Evolutionary conservation across 768 basidiomycete genomes (phyloP), one percentile per base, ranked within the genome.

Genomic region (Filobasidium wieringae): DNA sequence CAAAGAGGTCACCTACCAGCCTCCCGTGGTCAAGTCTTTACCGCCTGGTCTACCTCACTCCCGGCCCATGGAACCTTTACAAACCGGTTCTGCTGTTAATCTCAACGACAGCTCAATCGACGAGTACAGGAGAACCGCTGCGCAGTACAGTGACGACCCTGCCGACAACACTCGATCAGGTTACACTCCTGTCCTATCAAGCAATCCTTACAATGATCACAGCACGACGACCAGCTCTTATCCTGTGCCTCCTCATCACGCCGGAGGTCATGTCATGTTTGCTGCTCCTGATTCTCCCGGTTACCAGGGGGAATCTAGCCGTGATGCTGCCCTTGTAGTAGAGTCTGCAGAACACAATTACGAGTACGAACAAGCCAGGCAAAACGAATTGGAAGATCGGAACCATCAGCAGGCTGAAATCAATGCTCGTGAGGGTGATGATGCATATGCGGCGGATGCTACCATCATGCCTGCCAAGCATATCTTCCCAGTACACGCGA

Each of bases 11-110:
- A 41, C 47, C 22, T 61, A 57, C 30, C 55, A 57, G 19, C 55
- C 55, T 29, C 47, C 51, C 15, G 39, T 51, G 17, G 55, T 61
- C 2, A 53, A 31, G 15, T 32, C 60, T 31, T 32, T 56, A 29
- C 60, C 60, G 6, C 60, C 60, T 12, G 55, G 55, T 7, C 39
- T 61, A 29, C 60, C 60, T 7, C 60, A 61, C 22, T 34, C 36
- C n/a, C 59, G 40, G 39, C 49, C 39, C 1, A 30, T 59, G 30
- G 43, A 31, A 17, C 58, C 59, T 15, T 41, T 60, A 8, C 45
- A 33, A 34, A 37, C 59, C 17, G 30, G 30, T 12, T 51, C 47
- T 51, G 56, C 56, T 29, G 36, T 22, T 11, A 29, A 30, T 19
- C 30, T 47, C n/a, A 9, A 50, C 15, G 47, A 33, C 31, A 45